phyloP scores from a whole-genome alignment of 2,329 filamentous ascomycete genomes.

The Pestalotiopsis sp. region DNA sequence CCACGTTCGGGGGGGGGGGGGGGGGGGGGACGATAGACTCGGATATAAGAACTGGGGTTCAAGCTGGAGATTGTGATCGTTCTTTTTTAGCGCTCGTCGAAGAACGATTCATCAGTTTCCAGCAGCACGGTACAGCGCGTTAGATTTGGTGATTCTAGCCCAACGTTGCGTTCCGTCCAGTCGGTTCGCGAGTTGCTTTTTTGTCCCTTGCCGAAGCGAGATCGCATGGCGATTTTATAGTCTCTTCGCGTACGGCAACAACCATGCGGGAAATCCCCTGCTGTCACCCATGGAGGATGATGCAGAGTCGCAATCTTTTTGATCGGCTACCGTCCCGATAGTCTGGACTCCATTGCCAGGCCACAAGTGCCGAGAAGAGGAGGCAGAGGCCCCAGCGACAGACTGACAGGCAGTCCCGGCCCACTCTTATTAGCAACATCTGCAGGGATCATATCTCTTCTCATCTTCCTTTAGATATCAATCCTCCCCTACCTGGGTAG shows the following conservation, averaged over 20 bases:
- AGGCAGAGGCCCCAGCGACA: not conserved
- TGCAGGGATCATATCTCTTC: not conserved
- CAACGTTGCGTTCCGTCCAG: no score
- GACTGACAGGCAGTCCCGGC: not conserved
- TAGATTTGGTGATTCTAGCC: no score
- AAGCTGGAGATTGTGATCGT: not conserved
- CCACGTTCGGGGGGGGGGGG: not conserved
- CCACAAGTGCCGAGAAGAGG: not conserved
- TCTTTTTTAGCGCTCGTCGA: not conserved
- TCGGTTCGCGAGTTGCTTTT: no score
- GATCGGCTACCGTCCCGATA: not conserved
- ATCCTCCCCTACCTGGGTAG: not conserved
- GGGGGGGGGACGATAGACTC: not conserved
- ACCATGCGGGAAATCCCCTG: no score
- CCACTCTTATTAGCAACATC: not conserved
- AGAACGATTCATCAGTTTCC: not conserved
- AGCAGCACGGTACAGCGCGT: not conserved
- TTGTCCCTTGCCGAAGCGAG: no score
- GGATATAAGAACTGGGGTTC: not conserved
- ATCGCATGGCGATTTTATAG: no score
- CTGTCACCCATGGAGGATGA: not conserved
- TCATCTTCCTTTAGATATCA: not conserved
- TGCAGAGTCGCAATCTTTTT: not conserved
- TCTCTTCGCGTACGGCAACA: no score
- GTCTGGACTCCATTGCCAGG: not conserved